Percentiles rank a stretch among this genome's conserved stretches.
phyloP scores from a whole-genome alignment of 169 alveolate genomes.

The Plasmodium fragile region DNA sequence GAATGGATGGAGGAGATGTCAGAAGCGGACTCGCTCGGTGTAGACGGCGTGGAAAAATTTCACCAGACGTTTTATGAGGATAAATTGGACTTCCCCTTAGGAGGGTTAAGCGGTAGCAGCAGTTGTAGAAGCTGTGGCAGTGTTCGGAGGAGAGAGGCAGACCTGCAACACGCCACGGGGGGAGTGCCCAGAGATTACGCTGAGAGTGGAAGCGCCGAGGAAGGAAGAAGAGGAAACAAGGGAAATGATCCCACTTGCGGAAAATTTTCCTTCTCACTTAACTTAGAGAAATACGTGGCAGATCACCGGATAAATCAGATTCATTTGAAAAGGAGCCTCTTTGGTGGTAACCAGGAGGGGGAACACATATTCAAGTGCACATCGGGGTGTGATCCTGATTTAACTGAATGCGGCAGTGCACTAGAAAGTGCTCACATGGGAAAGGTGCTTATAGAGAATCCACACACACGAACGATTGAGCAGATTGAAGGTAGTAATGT shows the following conservation, averaged over 20 bases:
- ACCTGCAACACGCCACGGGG: not conserved
- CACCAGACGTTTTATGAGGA: not conserved
- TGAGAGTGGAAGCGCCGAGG: not conserved
- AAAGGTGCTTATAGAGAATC: not conserved
- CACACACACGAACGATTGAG: not conserved
- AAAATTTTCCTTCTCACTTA: not conserved
- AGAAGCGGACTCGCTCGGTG: not conserved
- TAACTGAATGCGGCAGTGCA: not conserved
- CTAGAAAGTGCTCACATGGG: not conserved
- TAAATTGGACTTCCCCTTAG: not conserved
- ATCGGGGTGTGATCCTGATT: not conserved
- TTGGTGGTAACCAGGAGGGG: not conserved
- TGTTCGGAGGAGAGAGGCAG: not conserved
- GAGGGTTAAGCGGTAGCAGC: not conserved
- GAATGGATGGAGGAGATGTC: not conserved
- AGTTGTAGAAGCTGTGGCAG: not conserved
- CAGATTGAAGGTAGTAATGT: not conserved
- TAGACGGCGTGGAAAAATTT: not conserved
- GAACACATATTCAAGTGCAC: not conserved
- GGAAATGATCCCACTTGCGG: not conserved
- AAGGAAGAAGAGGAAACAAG: not conserved
- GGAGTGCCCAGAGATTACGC: not conserved
- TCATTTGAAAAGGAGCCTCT: not conserved
- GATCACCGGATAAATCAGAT: conserved; percentile 36
- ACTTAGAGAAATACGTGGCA: conserved; percentile 21